Conservation (phyloP, 2,329 filamentous ascomycete genomes). For the Ceratocystis harringtonii region DNA sequence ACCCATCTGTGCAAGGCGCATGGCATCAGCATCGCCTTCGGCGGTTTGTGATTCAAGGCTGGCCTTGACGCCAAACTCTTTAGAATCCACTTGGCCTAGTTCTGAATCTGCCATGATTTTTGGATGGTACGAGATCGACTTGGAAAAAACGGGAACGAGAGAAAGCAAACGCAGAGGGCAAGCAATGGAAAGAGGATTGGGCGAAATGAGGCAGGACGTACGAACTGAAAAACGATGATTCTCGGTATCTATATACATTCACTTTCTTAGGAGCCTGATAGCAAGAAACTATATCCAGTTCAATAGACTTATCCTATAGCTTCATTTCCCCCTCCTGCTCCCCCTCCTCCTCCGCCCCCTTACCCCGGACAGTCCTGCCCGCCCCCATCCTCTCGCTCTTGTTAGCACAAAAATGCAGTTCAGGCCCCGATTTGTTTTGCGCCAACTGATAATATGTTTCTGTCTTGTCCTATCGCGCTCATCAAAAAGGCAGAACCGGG, state of each 20-base stretch:
- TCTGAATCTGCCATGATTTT: background rate
- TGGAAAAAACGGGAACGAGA: background rate
- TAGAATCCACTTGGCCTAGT: background rate
- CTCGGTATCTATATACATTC: background rate
- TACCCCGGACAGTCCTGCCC: background rate
- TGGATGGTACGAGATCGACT: background rate
- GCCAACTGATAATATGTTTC: background rate
- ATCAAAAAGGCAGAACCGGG: slow-evolving; percentile 1
- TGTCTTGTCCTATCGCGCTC: background rate
- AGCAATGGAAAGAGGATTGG: background rate
- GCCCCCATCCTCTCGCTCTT: background rate
- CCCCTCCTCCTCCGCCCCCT: background rate
- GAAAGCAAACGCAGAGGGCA: background rate
- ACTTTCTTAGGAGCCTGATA: background rate
- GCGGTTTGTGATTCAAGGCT: slow-evolving; percentile 8
- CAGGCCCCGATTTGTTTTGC: background rate
- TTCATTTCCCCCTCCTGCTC: background rate
- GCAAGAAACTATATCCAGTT: no score
- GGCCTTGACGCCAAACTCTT: slow-evolving; percentile 2
- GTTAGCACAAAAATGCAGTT: background rate
- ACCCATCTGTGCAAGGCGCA: slow-evolving; percentile 32
- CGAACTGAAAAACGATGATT: background rate
- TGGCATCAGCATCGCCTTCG: slow-evolving; percentile 25
- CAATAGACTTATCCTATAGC: background rate
- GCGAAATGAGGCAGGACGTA: background rate